phyloP scores from a whole-genome alignment of 495 filamentous ascomycete genomes.

The Penicillium maclennaniae region DNA sequence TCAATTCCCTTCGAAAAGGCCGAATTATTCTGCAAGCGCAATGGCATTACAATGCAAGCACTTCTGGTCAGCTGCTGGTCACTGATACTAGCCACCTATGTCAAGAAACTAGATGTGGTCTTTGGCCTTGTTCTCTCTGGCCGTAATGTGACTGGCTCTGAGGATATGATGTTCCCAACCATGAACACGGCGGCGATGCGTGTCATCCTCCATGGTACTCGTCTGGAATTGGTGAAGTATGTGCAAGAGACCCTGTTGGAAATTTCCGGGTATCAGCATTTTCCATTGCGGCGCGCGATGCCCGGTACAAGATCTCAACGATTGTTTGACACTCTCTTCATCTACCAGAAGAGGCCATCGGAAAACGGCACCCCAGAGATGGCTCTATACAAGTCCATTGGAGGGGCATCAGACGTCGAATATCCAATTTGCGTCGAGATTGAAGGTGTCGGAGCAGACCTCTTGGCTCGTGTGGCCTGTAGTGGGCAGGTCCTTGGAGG shows the following conservation, averaged over 20 bases:
- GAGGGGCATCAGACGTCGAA: constrained; percentile 60
- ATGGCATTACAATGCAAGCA: constrained; percentile 73
- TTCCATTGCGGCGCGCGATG: constrained; percentile 34
- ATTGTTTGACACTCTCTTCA: constrained; percentile 82
- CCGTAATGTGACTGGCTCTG: constrained; percentile 61
- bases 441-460: constrained; percentile 50
- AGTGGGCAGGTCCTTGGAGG: constrained; percentile 49
- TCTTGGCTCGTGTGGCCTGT: constrained; percentile 69
- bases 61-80: constrained; percentile 66
- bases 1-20: constrained; percentile 33
- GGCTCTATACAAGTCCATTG: constrained; percentile 52
- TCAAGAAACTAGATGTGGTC: constrained; percentile 62
- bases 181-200: constrained; percentile 82
- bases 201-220: constrained; percentile 35
- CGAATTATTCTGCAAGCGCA: constrained; percentile 45
- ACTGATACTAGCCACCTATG: constrained; percentile 58
- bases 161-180: constrained; percentile 72
- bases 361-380: background rate
- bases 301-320: constrained; percentile 20
- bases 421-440: constrained; percentile 80
- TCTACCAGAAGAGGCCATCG: constrained; percentile 60
- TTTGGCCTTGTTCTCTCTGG: constrained; percentile 73
- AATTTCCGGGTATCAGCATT: constrained; percentile 54
- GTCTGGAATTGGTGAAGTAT: constrained; percentile 38
- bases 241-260: constrained; percentile 62